Base-by-base conservation (phyloP, 352 stramenopile species). In the Phytophthora sp. region DNA sequence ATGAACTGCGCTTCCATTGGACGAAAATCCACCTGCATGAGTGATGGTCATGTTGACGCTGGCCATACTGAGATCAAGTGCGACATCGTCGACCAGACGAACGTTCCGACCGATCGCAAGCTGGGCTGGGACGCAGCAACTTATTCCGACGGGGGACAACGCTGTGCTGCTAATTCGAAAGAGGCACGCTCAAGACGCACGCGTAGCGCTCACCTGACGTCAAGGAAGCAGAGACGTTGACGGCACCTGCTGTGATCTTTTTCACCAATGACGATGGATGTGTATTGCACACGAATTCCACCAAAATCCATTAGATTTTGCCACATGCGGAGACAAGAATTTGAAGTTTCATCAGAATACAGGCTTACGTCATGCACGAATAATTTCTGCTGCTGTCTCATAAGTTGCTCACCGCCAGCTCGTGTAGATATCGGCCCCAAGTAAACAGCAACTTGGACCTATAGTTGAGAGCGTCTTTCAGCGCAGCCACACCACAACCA, bases 401-500 rank as follows among this genome's bases (percentile, higher is more conserved):
- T 3, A 21, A 49, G 50, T n/a, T n/a, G n/a, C 20, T 47, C 24
- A 23, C 29, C n/a, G 30, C 31, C n/a, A 35, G 20, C 46, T 15
- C 26, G 27, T 39, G 42, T 16, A 23, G 16, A 41, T 55, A 15
- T 5, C 35, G 31, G 30, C 35, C n/a, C 7, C 12, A 7, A 38
- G 20, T 4, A 15, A 16, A 26, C 18, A 46, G 21, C 36, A 46
- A 18, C 36, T 31, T 27, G 33, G 50, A 45, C 24, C 21, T 52
- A 56, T 60, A 38, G 20, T 23, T 20, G 12, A 27, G 18, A 44
- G 7, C 33, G 53, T 15, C 20, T 50, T n/a, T 69, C 36, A 93
- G 47, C 85, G 82, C 63, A 97, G 80, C 88, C 90, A 98, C 9
- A 98, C 74, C 47, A 98, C 89, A 41, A 96, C 81, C 20, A 98